Evolutionary conservation across 495 filamentous ascomycete genomes (phyloP), one percentile per base, ranked within the genome.

Genomic region (Halenospora varia): DNA sequence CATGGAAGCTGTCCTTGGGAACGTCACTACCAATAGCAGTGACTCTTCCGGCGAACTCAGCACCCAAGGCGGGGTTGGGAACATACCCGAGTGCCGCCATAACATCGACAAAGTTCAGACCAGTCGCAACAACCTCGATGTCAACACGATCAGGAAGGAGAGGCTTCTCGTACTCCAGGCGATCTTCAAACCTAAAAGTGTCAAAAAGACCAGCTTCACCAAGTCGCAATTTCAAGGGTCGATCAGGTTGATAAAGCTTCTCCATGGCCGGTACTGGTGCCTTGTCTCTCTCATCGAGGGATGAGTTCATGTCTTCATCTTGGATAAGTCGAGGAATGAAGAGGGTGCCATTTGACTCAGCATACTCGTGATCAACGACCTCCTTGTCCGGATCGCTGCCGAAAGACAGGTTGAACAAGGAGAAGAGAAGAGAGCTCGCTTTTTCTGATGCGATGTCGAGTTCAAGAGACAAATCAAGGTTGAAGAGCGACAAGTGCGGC

Each of bases 101-200:
- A 18, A 67, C 0, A 51, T 72, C 70, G 24, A 58, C 66, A 61
- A 71, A 75, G 26, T 73, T 74, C 26, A 74, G 35, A 1, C 66
- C 66, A 0, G 58, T 59, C 0, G 64, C 64, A 3, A 62, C 20
- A 2, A 71, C 57, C 2, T 72, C 63, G 25, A 75, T 56, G 40
- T 74, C 70, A 3, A 75, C 62, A 42, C 68, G 56, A 13, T 64
- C 63, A 2, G 24, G 25, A 42, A 6, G 25, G 13, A 53, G 23
- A 10, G 51, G 51, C 18, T 8, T 3, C 13, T 44, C 22, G 18
- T 20, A 23, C 20, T 55, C 52, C 10, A 11, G 2, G 20, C 50
- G 50, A 18, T 64, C 63, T 8, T 24, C 57, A 26, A 50, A 66
- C 10, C 44, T 26, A 19, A 66, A 49, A 17, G 50, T 54, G 20